Conservation (phyloP, 2,329 filamentous ascomycete genomes). For the Didymella segeticola region DNA sequence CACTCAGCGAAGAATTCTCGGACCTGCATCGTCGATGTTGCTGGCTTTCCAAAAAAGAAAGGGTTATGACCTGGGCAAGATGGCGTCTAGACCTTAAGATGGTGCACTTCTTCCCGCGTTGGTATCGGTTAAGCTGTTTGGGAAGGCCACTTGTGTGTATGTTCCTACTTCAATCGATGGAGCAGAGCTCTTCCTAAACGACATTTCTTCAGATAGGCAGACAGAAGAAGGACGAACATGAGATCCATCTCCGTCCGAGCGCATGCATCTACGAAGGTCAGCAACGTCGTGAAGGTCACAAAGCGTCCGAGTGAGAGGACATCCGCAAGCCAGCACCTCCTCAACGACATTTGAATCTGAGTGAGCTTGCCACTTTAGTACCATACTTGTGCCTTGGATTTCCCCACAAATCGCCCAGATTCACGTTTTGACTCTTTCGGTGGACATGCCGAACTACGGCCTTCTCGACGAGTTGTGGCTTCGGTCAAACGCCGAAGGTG, state of each 20-base stretch:
- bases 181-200: slow-evolving; percentile 63
- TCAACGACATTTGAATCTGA: not conserved
- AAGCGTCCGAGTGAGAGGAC: too few relatives aligned
- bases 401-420: not conserved
- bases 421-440: not conserved
- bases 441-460: slow-evolving; percentile 8
- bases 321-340: too few relatives aligned
- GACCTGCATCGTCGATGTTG: slow-evolving; percentile 64
- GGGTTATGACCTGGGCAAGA: slow-evolving; percentile 58
- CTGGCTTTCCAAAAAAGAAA: slow-evolving; percentile 67
- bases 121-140: slow-evolving; percentile 61
- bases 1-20: slow-evolving; percentile 59
- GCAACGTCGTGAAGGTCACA: too few relatives aligned
- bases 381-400: not conserved
- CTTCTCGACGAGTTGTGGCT: slow-evolving; percentile 16
- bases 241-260: slow-evolving; percentile 64
- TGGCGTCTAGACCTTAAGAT: slow-evolving; percentile 58
- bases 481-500: slow-evolving; percentile 30
- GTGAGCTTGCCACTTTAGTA: not conserved
- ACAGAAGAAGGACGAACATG: slow-evolving; percentile 40
- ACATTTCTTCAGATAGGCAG: slow-evolving; percentile 56
- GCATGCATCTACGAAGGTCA: slow-evolving; percentile 57
- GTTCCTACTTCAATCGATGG: slow-evolving; percentile 61
- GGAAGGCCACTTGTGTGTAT: slow-evolving; percentile 61
- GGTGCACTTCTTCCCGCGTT: slow-evolving; percentile 64